These are phyloP conservation scores for Syncephalastrum sp. DNA, from an alignment of 371 early-diverging fungal genomes.

Conservation along the genomic window DNA sequence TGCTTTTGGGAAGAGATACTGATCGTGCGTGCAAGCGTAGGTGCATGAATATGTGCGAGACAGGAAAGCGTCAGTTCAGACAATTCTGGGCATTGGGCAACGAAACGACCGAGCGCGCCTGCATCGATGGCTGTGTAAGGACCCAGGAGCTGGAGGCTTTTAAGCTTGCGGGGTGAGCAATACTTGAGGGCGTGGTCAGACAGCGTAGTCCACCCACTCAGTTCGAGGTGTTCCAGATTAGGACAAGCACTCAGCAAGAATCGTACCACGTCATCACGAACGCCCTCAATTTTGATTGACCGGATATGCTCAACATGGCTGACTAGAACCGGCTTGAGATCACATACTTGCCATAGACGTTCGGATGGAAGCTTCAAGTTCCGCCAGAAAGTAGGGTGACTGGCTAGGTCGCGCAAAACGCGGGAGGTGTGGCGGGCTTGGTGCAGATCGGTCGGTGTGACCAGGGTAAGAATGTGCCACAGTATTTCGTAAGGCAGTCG, in stretches of 20 bases:
- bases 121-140: slow-evolving; percentile 32
- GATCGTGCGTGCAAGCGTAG: slow-evolving; percentile 12
- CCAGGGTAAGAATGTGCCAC: slow-evolving; percentile 11
- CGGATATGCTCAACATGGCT: slow-evolving; percentile 25
- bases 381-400: slow-evolving; percentile 14
- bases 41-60: slow-evolving; percentile 31
- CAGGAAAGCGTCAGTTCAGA: slow-evolving; percentile 19
- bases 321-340: slow-evolving; percentile 20
- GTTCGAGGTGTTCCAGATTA: slow-evolving; percentile 23
- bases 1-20: no score
- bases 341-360: slow-evolving; percentile 19
- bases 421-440: slow-evolving; percentile 8
- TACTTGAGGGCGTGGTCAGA: slow-evolving; percentile 31
- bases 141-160: slow-evolving; percentile 19
- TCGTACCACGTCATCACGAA: slow-evolving; percentile 27
- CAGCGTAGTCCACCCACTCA: slow-evolving; percentile 33
- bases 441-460: slow-evolving; percentile 6
- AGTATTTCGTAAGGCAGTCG: slow-evolving; percentile 12
- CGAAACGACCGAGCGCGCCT: slow-evolving; percentile 18
- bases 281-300: slow-evolving; percentile 26
- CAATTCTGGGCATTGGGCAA: slow-evolving; percentile 25
- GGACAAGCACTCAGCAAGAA: slow-evolving; percentile 26
- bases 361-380: not conserved
- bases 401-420: not conserved
- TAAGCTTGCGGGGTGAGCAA: slow-evolving; percentile 8